These are phyloP conservation scores for Triadica sebifera DNA, from an alignment of 345 rosid genomes.

Conservation along the genomic window DNA sequence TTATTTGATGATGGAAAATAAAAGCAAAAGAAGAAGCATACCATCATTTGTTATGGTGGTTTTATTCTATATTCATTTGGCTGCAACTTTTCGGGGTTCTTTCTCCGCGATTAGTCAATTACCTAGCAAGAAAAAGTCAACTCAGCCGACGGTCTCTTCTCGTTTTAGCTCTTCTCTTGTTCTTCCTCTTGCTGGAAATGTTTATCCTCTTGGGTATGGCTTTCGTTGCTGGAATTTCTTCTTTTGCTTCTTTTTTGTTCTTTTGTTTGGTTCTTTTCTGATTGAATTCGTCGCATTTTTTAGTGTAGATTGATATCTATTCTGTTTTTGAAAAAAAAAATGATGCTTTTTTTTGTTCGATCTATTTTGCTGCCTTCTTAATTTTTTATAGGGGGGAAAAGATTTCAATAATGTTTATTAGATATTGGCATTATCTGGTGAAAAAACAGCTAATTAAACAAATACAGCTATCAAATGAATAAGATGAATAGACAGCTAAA, in stretches of 20 bases:
- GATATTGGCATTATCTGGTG: background rate
- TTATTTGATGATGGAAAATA: conserved; percentile 18
- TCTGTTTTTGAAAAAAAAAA: background rate
- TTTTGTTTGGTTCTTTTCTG: background rate
- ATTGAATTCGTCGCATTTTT: background rate
- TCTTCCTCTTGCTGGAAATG: conserved; percentile 69
- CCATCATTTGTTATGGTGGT: background rate
- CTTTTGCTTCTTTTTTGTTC: background rate
- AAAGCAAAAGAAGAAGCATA: conserved; percentile 1
- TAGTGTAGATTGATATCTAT: no score
- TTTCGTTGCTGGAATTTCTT: background rate
- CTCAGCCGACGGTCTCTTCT: background rate
- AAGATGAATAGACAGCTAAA: background rate
- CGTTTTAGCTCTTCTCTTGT: conserved; percentile 50
- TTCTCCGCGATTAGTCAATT: conserved; percentile 32
- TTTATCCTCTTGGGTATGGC: conserved; percentile 83
- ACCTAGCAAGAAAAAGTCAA: conserved; percentile 27
- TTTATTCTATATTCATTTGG: conserved; percentile 6
- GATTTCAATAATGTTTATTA: background rate
- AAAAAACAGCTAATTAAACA: background rate
- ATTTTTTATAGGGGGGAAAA: background rate
- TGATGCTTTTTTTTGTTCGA: background rate
- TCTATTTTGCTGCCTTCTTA: background rate
- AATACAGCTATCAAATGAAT: no score
- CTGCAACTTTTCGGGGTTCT: conserved; percentile 26